Evolutionary conservation across 768 basidiomycete genomes (phyloP).

Genomic region (Auriscalpium vulgare): DNA sequence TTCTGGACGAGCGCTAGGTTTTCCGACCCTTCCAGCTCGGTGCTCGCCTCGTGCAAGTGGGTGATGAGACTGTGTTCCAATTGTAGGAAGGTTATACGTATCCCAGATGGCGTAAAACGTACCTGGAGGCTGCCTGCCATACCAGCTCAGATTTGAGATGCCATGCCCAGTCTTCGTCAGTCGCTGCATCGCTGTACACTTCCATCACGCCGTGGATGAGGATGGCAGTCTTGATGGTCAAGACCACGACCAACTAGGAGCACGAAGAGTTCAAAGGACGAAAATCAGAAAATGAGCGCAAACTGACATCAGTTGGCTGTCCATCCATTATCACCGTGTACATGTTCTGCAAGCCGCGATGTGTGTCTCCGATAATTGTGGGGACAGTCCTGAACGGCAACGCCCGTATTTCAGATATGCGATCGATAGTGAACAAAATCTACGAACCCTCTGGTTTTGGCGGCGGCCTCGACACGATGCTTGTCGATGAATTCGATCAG

Average conservation of each 20-base stretch:
- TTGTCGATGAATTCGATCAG: neutral
- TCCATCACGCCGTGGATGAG: conserved; percentile 7
- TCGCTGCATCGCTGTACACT: neutral
- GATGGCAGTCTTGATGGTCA: conserved; percentile 7
- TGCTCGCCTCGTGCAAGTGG: no score
- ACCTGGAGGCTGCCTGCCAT: conserved; percentile 4
- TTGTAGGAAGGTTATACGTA: no score
- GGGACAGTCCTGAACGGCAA: neutral
- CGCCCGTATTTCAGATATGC: neutral
- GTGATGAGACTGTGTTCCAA: no score
- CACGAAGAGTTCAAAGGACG: neutral
- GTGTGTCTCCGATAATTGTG: neutral
- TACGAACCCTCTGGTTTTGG: neutral
- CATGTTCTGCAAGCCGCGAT: conserved; percentile 1
- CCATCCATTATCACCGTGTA: neutral
- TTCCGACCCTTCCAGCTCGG: neutral
- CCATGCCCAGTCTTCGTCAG: neutral
- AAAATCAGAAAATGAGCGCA: neutral
- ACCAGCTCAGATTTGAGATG: conserved; percentile 7
- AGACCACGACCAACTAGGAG: neutral
- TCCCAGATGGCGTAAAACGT: neutral
- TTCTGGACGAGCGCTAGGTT: neutral
- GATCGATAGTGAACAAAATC: neutral
- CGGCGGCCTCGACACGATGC: neutral
- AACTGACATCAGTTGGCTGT: neutral